Conservation (phyloP, 2,329 filamentous ascomycete species). For the Colletotrichum cereale region DNA sequence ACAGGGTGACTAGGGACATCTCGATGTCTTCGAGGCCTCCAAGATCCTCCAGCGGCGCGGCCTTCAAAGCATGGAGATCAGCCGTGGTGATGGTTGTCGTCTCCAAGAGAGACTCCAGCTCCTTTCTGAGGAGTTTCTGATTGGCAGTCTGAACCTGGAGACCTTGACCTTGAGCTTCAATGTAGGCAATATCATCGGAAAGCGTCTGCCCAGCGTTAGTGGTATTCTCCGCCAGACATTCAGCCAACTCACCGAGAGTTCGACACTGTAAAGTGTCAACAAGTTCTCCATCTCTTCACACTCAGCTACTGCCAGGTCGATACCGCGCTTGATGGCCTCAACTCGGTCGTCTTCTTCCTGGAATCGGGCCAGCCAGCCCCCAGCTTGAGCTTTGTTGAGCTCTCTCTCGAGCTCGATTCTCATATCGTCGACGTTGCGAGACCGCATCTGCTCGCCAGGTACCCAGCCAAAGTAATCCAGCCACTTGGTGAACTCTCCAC, state of each 20-base stretch:
- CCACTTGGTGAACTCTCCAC: constrained; percentile 84
- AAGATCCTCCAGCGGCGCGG: constrained; percentile 78
- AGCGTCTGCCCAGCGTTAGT: constrained; percentile 74
- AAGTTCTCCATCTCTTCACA: constrained; percentile 97
- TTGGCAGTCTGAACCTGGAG: constrained; percentile 97
- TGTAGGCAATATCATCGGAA: constrained; percentile 95
- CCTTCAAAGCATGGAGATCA: constrained; percentile 80
- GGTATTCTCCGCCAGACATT: not conserved
- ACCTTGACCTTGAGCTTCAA: constrained; percentile 96
- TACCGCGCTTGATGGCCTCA: constrained; percentile 84
- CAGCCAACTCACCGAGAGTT: constrained; percentile 79
- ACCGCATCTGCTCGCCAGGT: constrained; percentile 78
- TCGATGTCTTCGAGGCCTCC: constrained; percentile 84
- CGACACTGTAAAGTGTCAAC: constrained; percentile 92
- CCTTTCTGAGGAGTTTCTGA: constrained; percentile 91
- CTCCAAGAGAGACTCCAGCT: constrained; percentile 88
- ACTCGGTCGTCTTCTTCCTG: constrained; percentile 92
- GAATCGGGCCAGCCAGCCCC: constrained; percentile 88
- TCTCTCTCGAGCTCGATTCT: constrained; percentile 88
- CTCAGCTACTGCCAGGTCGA: constrained; percentile 92
- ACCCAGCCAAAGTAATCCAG: constrained; percentile 92
- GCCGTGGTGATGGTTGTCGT: constrained; percentile 88
- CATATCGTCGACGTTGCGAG: constrained; percentile 82
- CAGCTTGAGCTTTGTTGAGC: constrained; percentile 90
- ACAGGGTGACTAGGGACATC: constrained; percentile 80